Base-by-base conservation (phyloP, 495 filamentous ascomycete species). In the Tuber calosporum region DNA sequence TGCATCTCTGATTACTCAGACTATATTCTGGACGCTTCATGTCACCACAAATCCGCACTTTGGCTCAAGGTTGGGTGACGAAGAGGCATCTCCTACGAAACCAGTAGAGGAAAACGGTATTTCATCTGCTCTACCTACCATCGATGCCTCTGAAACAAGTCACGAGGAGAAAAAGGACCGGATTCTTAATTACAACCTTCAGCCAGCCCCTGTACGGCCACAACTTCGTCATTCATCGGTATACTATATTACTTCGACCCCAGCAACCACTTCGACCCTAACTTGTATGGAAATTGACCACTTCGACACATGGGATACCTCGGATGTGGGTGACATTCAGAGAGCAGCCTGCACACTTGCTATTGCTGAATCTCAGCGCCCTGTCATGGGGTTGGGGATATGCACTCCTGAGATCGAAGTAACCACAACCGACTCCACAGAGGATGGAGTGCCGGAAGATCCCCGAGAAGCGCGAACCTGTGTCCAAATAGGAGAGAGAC, bases 271-370 rank as follows among this genome's bases (percentile, higher is more conserved):
- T 42, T 66, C 62, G 41, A 42, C 58, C 62, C 69, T 30, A 19
- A 26, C 53, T 0, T 13, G 53, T 34, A 43, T 67, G 43, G 76
- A 78, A 62, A 38, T 71, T 37, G 76, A 78, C 39, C 76, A 75
- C 41, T 78, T 78, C 66, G 76, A 78, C 73, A 48, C 76, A 3
- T 78, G 76, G 76, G 76, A 78, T 71, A 78, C 76, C 19, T 78
- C 76, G 19, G 76, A 78, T 66, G 76, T 78, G 62, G 68, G 75
- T 40, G 76, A 75, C 26, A 78, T 75, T 26, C 76, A 78, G 30
- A 78, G 76, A 40, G 76, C 76, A 36, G 76, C 76, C 66, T 78
- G 76, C n/a, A 70, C 76, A 20, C 71, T 78, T 53, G 75, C 70
- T 38, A 69, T 72, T 67, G 53, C 66, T 62, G 74, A 74, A 74